These are phyloP conservation scores for Protomyces gravidus DNA, from an alignment of 1,139 yeast genomes.

Conservation along the genomic window DNA sequence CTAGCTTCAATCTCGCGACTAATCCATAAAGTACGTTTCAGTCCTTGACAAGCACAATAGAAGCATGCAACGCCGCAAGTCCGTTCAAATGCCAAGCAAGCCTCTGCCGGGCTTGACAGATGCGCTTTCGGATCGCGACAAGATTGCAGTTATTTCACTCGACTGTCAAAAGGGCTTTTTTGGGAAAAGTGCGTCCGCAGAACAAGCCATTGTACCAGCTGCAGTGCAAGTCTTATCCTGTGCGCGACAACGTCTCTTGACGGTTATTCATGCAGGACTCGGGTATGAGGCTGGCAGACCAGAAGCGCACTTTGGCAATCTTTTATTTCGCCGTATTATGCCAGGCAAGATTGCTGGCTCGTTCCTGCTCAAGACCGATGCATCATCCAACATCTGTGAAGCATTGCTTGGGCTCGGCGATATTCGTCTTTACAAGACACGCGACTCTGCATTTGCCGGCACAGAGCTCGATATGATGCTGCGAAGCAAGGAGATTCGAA, in stretches of 20 bases:
- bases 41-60: too few species aligned
- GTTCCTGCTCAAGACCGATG: not conserved
- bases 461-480: not conserved
- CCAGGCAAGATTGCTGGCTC: not conserved
- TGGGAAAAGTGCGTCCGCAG: not conserved
- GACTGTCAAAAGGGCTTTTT: not conserved
- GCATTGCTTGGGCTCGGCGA: not conserved
- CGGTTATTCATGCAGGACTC: not conserved
- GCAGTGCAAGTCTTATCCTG: not conserved
- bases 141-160: not conserved
- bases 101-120: not conserved
- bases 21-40: too few species aligned
- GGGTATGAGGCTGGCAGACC: not conserved
- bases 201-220: not conserved
- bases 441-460: not conserved
- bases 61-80: slow-evolving; percentile 1
- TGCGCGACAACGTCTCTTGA: not conserved
- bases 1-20: too few species aligned
- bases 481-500: not conserved
- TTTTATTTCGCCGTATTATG: not conserved
- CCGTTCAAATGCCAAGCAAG: not conserved
- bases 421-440: not conserved
- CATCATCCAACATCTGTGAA: not conserved
- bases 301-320: not conserved
- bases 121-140: not conserved